phyloP scores from a whole-genome alignment of 495 filamentous ascomycete genomes.

The Penicillium chermesinum region DNA sequence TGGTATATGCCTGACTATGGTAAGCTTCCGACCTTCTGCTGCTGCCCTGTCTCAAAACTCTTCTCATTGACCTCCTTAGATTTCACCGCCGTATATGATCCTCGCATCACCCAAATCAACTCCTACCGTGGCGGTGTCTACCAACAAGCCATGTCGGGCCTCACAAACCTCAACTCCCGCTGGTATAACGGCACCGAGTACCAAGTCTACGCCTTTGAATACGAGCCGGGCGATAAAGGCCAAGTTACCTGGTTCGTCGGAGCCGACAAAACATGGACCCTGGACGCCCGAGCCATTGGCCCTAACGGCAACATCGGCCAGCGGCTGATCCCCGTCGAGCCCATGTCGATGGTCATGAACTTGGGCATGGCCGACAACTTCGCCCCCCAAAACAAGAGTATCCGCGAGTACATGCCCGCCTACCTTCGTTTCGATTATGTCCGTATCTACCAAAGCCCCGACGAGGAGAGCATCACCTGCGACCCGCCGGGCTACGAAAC shows the following conservation, averaged over 20 bases:
- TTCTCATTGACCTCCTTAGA: conserved; percentile 22
- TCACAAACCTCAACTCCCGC: conserved; percentile 65
- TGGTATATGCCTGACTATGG: conserved; percentile 71
- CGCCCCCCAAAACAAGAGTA: conserved; percentile 52
- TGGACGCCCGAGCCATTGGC: conserved; percentile 59
- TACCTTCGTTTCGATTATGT: conserved; percentile 71
- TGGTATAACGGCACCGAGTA: conserved; percentile 74
- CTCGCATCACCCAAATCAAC: conserved; percentile 56
- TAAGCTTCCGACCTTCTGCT: too few relatives aligned
- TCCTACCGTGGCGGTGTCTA: conserved; percentile 61
- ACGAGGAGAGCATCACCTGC: conserved; percentile 57
- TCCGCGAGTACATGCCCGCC: conserved; percentile 56
- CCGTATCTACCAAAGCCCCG: conserved; percentile 66
- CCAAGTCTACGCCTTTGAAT: conserved; percentile 70
- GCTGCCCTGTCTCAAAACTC: not conserved
- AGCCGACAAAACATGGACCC: conserved; percentile 58
- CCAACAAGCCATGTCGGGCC: conserved; percentile 69
- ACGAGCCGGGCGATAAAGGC: conserved; percentile 57
- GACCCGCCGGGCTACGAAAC: conserved; percentile 67
- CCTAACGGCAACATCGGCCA: conserved; percentile 73
- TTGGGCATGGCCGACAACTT: conserved; percentile 70
- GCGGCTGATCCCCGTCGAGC: conserved; percentile 63
- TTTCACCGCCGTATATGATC: conserved; percentile 60
- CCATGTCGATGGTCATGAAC: conserved; percentile 65
- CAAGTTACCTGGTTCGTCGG: conserved; percentile 67